These are phyloP conservation scores for Leptographium radiaticola DNA, from an alignment of 2,329 filamentous ascomycete genomes.

Conservation along the genomic window DNA sequence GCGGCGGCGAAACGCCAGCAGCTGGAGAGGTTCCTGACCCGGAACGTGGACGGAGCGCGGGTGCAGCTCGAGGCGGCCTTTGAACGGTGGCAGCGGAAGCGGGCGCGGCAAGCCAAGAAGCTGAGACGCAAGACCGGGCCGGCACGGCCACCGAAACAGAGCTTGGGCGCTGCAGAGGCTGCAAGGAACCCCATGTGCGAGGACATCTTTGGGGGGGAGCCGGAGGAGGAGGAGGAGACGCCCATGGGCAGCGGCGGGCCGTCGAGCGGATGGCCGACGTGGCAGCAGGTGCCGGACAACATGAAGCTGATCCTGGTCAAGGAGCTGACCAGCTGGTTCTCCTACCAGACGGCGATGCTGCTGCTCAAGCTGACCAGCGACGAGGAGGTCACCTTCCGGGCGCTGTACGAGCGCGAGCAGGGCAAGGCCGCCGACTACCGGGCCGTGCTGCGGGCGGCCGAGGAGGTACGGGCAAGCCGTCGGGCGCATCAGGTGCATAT, in stretches of 20 bases:
- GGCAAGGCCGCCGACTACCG: neutral
- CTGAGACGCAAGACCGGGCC: too few relatives aligned
- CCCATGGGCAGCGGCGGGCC: too few relatives aligned
- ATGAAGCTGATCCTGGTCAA: constrained; percentile 11
- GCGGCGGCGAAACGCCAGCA: neutral
- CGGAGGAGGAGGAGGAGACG: too few relatives aligned
- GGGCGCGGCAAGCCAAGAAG: neutral
- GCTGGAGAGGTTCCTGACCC: neutral
- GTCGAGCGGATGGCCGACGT: neutral
- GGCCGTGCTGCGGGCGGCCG: neutral
- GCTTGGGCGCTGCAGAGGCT: too few relatives aligned
- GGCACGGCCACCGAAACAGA: too few relatives aligned
- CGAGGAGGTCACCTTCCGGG: constrained; percentile 2
- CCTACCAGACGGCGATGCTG: neutral
- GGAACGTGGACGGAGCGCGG: neutral
- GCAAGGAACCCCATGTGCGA: neutral
- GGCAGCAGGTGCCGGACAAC: constrained; percentile 5
- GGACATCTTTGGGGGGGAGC: too few relatives aligned
- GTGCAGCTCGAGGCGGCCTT: neutral
- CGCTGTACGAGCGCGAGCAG: constrained; percentile 6
- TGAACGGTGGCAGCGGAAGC: neutral
- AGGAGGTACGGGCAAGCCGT: neutral
- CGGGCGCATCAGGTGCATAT: neutral
- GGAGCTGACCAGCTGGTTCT: constrained; percentile 4
- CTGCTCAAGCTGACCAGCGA: constrained; percentile 2